A percentile compares a stretch with the other conserved stretches of the same genome.
These are phyloP conservation scores for Zasmidium cellare DNA, from an alignment of 2,329 filamentous ascomycete genomes.

Conservation along the genomic window DNA sequence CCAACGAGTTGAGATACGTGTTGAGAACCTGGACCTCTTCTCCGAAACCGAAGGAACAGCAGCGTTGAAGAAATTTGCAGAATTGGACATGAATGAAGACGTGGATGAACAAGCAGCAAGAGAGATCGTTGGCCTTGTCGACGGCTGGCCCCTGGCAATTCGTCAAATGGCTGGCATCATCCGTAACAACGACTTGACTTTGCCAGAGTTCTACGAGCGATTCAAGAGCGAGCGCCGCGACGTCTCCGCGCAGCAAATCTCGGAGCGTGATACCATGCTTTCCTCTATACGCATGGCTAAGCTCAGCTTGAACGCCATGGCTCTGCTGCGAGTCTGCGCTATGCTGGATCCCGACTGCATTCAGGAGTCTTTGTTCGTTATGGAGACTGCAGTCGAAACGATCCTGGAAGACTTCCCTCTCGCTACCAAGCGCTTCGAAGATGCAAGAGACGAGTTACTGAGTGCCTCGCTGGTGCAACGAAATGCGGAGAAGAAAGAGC, in stretches of 20 bases:
- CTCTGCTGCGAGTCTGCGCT: neutral
- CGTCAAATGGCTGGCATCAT: conserved; percentile 7
- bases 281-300: neutral
- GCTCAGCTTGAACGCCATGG: conserved; percentile 1
- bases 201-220: neutral
- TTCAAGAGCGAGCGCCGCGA: too few relatives aligned
- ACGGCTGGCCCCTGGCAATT: conserved; percentile 9
- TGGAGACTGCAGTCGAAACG: neutral
- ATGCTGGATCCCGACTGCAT: conserved; percentile 11
- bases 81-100: neutral
- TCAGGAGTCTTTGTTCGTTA: conserved; percentile 4
- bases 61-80: neutral
- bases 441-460: conserved; percentile 1
- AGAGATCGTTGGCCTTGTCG: neutral
- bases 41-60: neutral
- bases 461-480: neutral
- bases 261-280: neutral
- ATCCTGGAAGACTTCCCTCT: conserved; percentile 1
- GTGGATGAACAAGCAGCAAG: neutral
- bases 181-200: neutral
- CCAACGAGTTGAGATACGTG: too few relatives aligned
- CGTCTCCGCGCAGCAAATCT: too few relatives aligned
- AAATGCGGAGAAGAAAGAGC: conserved; percentile 1
- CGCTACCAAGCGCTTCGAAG: neutral
- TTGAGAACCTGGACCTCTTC: too few relatives aligned